Evolutionary conservation across 106 monocot genomes (phyloP).

Genomic region (Acanthochlamys bracteata): DNA sequence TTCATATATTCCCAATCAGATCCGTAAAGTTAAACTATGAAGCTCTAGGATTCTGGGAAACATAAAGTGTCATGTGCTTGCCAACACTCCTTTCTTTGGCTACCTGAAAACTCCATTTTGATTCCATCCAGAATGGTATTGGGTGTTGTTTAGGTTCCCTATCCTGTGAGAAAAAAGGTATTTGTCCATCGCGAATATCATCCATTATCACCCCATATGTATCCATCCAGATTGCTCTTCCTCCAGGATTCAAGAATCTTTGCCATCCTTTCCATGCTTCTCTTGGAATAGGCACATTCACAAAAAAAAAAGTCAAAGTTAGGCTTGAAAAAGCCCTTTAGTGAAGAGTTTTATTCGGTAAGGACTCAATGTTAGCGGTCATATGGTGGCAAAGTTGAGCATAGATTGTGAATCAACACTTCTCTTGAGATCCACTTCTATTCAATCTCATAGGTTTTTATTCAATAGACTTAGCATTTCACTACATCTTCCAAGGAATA

Average conservation of each 20-base stretch:
- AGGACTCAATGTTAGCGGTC: background rate
- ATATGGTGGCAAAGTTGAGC: background rate
- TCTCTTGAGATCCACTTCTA: conserved; percentile 1
- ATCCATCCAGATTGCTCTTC: conserved; percentile 1
- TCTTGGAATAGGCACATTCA: background rate
- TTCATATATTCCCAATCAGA: background rate
- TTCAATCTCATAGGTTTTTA: background rate
- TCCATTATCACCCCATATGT: conserved; percentile 8
- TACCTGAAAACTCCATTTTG: background rate
- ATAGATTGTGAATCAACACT: conserved; percentile 43
- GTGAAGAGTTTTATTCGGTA: background rate
- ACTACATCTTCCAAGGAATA: conserved; percentile 30
- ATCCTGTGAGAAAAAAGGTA: conserved; percentile 9
- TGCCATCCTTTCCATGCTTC: conserved; percentile 9
- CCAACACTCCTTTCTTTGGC: background rate
- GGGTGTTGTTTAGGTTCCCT: conserved; percentile 7
- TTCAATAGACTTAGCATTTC: conserved; percentile 1
- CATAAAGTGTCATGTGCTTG: conserved; percentile 7
- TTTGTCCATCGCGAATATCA: conserved; percentile 2
- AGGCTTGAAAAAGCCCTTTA: background rate
- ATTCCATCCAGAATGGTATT: background rate
- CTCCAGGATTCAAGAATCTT: background rate
- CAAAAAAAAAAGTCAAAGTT: conserved; percentile 1
- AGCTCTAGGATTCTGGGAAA: conserved; percentile 10
- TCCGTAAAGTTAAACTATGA: background rate